Evolutionary conservation across 805 yeast genomes (phyloP), one percentile per base, ranked within the genome.

Genomic region (Suhomyces emberorum): DNA sequence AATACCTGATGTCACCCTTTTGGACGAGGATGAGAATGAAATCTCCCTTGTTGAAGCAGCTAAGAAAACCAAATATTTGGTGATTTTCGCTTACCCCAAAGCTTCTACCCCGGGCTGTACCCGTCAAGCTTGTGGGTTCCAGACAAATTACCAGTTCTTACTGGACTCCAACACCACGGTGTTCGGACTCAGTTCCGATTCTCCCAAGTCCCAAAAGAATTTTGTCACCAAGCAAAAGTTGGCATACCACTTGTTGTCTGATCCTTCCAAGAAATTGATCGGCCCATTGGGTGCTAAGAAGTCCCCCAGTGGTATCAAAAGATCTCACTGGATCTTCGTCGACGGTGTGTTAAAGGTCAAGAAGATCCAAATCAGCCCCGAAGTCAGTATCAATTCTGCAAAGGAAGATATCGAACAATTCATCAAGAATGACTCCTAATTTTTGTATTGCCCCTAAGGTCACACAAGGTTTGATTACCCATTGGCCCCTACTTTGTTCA

Each of bases 91-190:
- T 14, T 91, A 89, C 55, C 98, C 98, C 36, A 82, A 74, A 54
- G 98, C 98, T 0, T 79, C 83, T 17, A 91, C 98, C 0, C 96
- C 96, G 1, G 98, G 98, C 3, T 93, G 98, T 61, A 91, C 98
- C 1, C 76, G 88, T 49, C 98, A 91, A 63, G 97, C 89, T 2
- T 76, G 84, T 56, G 96, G 96, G 0, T 93, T 83, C 57, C 79
- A 93, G 49, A 81, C 77, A 46, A 77, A 77, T 48, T 81, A 64
- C 56, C 67, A 71, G 2, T 65, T 72, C 28, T 73, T 84, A 50
- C 58, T 67, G 30, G 47, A 45, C 8, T 63, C 74, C 25, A 74
- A 73, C 16, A 81, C 80, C 2, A 64, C 75, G 0, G 81, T 91
- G 1, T 79, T 74, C 49, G 98, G 98, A 0, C 58, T 91, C 33